A percentile compares a stretch with the other conserved stretches of the same genome.
Conservation (phyloP, 2,329 filamentous ascomycete genomes). For the Xylariaceae sp. region DNA sequence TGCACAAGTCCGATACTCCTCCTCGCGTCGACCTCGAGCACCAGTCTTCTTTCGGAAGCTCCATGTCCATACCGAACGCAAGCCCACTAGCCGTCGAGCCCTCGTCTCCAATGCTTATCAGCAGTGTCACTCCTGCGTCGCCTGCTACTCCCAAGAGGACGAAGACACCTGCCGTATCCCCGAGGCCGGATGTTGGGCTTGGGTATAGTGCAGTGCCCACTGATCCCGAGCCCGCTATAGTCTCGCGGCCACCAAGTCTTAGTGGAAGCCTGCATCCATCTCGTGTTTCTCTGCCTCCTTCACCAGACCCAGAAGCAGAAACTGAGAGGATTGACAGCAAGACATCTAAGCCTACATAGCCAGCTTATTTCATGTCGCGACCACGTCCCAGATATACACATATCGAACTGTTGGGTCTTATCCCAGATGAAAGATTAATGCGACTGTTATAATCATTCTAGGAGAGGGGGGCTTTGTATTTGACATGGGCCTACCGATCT, state of each 20-base stretch:
- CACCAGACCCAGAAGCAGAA: too few species aligned
- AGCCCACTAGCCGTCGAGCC: background rate
- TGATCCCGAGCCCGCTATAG: background rate
- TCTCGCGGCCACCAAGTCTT: background rate
- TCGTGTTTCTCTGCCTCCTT: too few species aligned
- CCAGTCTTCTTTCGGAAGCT: slow-evolving; percentile 11
- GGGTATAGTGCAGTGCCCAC: background rate
- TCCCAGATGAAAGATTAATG: too few species aligned
- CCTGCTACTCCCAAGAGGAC: background rate
- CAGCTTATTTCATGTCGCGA: too few species aligned
- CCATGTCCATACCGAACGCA: slow-evolving; percentile 1
- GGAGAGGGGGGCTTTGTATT: too few species aligned
- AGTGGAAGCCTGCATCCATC: too few species aligned
- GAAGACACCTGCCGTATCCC: background rate
- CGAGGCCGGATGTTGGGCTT: background rate
- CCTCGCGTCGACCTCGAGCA: slow-evolving; percentile 6
- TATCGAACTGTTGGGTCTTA: too few species aligned
- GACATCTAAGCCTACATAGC: too few species aligned
- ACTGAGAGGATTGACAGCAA: too few species aligned
- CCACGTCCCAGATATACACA: too few species aligned
- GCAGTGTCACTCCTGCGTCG: background rate
- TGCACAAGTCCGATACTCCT: slow-evolving; percentile 1
- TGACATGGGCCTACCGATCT: too few species aligned
- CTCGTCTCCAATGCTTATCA: slow-evolving; percentile 3
- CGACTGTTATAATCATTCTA: too few species aligned